Conservation (phyloP, 2,329 filamentous ascomycete genomes). For the Cyphellophora europaea region DNA sequence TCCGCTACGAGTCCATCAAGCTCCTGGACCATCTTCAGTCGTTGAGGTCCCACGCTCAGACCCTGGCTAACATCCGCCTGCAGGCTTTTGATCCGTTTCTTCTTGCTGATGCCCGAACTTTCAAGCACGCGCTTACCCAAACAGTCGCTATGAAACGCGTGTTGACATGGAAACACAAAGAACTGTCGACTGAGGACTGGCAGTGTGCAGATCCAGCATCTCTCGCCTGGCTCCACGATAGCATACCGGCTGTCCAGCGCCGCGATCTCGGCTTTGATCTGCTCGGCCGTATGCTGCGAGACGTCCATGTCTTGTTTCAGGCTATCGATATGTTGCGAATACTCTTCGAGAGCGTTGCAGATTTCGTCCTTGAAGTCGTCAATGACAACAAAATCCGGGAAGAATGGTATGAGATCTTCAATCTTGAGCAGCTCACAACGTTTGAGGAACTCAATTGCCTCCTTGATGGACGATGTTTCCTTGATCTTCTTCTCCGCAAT, state of each 20-base stretch:
- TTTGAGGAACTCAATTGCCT: constrained; percentile 86
- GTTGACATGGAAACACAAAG: constrained; percentile 97
- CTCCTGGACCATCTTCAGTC: constrained; percentile 78
- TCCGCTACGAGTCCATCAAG: constrained; percentile 85
- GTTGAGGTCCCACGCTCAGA: constrained; percentile 56
- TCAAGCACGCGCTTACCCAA: constrained; percentile 77
- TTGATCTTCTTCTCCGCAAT: constrained; percentile 91
- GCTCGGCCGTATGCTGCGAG: constrained; percentile 73
- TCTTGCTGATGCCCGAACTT: constrained; percentile 65
- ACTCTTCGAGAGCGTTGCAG: constrained; percentile 84
- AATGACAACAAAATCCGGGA: constrained; percentile 96
- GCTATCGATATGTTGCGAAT: constrained; percentile 79
- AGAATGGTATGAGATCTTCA: constrained; percentile 95
- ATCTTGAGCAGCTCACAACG: constrained; percentile 87
- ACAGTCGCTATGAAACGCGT: constrained; percentile 95
- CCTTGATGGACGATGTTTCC: constrained; percentile 73
- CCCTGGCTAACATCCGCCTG: constrained; percentile 76
- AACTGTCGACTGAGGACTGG: constrained; percentile 86
- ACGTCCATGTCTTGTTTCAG: constrained; percentile 95
- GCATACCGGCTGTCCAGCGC: constrained; percentile 82
- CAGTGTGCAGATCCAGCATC: constrained; percentile 79
- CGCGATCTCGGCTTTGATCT: constrained; percentile 84
- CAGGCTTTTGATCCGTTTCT: constrained; percentile 72
- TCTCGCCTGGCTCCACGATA: constrained; percentile 91
- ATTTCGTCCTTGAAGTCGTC: constrained; percentile 99